These are phyloP conservation scores for Raffaelea arxii DNA, from an alignment of 2,329 filamentous ascomycete species.

Conservation along the genomic window DNA sequence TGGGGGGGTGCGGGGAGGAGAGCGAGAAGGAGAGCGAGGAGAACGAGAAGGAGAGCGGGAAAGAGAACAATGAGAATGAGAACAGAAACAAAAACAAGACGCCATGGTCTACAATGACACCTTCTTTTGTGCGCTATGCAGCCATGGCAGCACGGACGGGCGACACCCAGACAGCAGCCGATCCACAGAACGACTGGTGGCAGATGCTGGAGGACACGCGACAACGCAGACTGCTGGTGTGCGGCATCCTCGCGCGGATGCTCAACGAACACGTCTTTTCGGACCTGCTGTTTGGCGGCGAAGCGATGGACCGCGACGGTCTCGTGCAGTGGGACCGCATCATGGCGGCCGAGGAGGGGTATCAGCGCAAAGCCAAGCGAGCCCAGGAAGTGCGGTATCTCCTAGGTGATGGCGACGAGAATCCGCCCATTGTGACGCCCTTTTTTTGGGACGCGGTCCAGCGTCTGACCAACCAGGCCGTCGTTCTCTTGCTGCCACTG, in stretches of 20 bases:
- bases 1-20: too few species aligned
- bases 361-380: constrained; percentile 24
- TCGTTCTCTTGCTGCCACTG: constrained; percentile 26
- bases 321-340: constrained; percentile 21
- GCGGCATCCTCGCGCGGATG: constrained; percentile 26
- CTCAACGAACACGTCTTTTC: constrained; percentile 28
- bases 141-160: constrained; percentile 24
- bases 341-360: constrained; percentile 24
- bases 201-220: constrained; percentile 18
- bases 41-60: too few species aligned
- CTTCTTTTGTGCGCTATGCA: constrained; percentile 25
- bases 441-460: constrained; percentile 29
- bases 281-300: constrained; percentile 29
- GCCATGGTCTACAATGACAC: too few species aligned
- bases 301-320: constrained; percentile 14
- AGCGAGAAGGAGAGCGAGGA: too few species aligned
- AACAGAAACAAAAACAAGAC: too few species aligned
- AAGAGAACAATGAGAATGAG: too few species aligned
- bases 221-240: constrained; percentile 24
- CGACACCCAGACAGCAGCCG: too few species aligned
- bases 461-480: constrained; percentile 20
- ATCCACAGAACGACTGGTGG: constrained; percentile 27
- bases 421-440: constrained; percentile 17
- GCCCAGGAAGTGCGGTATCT: constrained; percentile 18
- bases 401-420: constrained; percentile 14